A percentile compares a stretch with the other conserved stretches of the same genome.
Conservation (phyloP, 2,329 filamentous ascomycete genomes). For the Phaeophleospora eucalypticola region DNA sequence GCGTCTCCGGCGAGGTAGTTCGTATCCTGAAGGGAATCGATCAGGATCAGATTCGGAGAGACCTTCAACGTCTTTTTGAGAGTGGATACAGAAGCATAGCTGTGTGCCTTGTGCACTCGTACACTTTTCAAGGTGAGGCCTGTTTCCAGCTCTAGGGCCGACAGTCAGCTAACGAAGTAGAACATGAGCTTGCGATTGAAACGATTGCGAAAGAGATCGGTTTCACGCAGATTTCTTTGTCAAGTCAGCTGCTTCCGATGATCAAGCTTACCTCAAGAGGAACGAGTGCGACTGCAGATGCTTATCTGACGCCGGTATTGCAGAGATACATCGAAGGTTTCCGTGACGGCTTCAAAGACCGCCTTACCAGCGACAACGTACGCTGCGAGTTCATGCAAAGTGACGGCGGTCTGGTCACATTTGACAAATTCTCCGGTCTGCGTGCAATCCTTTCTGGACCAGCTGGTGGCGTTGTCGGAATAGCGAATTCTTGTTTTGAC, state of each 20-base stretch:
- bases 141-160: too few species aligned
- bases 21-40: conserved; percentile 61
- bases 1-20: conserved; percentile 69
- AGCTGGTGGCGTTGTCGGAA: conserved; percentile 35
- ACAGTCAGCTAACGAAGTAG: too few species aligned
- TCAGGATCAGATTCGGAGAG: conserved; percentile 50
- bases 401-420: conserved; percentile 27
- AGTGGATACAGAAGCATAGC: conserved; percentile 72
- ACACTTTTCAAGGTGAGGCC: conserved; percentile 68
- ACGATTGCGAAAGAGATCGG: conserved; percentile 73
- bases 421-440: conserved; percentile 30
- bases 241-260: conserved; percentile 75
- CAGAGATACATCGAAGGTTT: conserved; percentile 60
- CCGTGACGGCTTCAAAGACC: conserved; percentile 25
- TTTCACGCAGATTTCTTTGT: conserved; percentile 73
- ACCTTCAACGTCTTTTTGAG: conserved; percentile 62
- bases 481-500: conserved; percentile 32
- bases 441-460: conserved; percentile 34
- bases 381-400: conserved; percentile 34
- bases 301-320: conserved; percentile 71
- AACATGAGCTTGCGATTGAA: conserved; percentile 73
- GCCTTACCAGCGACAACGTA: conserved; percentile 22
- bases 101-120: conserved; percentile 83
- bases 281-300: conserved; percentile 70
- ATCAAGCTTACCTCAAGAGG: conserved; percentile 71